These are phyloP conservation scores for Sporothrix dimorphospora DNA, from an alignment of 2,329 filamentous ascomycete species.

Conservation along the genomic window DNA sequence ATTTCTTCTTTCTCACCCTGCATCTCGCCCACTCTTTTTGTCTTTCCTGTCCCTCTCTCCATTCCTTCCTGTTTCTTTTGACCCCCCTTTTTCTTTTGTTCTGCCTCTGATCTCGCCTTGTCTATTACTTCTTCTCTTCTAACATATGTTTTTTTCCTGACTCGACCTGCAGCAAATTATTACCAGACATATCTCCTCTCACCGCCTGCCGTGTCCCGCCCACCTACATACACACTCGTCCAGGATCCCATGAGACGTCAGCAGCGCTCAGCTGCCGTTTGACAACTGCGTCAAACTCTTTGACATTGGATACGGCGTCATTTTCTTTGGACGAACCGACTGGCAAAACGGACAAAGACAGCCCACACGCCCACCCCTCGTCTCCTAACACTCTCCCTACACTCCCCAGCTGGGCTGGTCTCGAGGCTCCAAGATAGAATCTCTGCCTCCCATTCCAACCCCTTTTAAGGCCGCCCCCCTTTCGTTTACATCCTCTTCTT, in stretches of 20 bases:
- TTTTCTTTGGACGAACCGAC: conserved; percentile 9
- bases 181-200: conserved; percentile 3
- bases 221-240: background rate
- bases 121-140: background rate
- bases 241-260: conserved; percentile 19
- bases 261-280: conserved; percentile 1
- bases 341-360: background rate
- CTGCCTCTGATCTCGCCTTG: background rate
- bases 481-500: background rate
- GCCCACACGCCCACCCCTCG: background rate
- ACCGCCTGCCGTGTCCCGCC: conserved; percentile 19
- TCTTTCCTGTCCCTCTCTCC: background rate
- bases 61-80: conserved; percentile 7
- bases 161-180: background rate
- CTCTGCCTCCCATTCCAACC: background rate
- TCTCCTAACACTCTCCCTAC: background rate
- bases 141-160: background rate
- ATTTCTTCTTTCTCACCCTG: conserved; percentile 17
- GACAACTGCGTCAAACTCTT: conserved; percentile 4
- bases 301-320: background rate
- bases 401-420: conserved; percentile 18
- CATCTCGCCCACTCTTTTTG: conserved; percentile 17
- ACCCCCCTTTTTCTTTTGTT: background rate
- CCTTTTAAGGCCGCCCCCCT: background rate
- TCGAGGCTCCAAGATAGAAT: background rate